Evolutionary conservation across 108 stramenopile genomes (phyloP).

Genomic region (Fragilariopsis cylindrus): DNA sequence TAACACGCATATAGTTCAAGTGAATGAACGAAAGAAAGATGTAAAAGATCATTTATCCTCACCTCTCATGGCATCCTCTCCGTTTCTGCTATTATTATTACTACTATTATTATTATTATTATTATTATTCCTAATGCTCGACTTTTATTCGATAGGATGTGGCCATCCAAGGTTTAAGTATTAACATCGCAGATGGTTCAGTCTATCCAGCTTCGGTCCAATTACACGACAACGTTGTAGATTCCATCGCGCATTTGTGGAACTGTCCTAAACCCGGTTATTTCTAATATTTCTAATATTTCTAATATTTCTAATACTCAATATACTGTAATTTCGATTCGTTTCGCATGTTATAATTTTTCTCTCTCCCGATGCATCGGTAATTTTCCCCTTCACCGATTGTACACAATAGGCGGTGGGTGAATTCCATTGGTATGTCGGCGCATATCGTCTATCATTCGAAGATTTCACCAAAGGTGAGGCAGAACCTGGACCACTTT

Average conservation of each 20-base stretch:
- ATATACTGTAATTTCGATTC: too few relatives aligned
- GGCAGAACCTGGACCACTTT: constrained; percentile 29
- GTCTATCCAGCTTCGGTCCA: constrained; percentile 40
- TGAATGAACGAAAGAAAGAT: too few relatives aligned
- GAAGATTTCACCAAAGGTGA: constrained; percentile 33
- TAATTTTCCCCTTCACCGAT: too few relatives aligned
- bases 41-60: too few relatives aligned
- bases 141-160: constrained; percentile 10
- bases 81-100: not conserved
- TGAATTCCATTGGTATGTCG: constrained; percentile 46
- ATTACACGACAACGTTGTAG: constrained; percentile 45
- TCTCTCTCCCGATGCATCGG: too few relatives aligned
- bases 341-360: too few relatives aligned
- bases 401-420: constrained; percentile 13
- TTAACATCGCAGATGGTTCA: constrained; percentile 46
- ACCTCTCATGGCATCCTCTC: too few relatives aligned
- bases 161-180: constrained; percentile 30
- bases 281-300: too few relatives aligned
- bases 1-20: too few relatives aligned
- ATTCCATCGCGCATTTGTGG: constrained; percentile 52
- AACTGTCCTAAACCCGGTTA: constrained; percentile 30
- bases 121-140: not conserved
- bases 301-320: too few relatives aligned
- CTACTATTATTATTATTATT: not conserved
- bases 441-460: constrained; percentile 39